These are phyloP conservation scores for Russula sp. DNA, from an alignment of 768 basidiomycete species.

Conservation along the genomic window DNA sequence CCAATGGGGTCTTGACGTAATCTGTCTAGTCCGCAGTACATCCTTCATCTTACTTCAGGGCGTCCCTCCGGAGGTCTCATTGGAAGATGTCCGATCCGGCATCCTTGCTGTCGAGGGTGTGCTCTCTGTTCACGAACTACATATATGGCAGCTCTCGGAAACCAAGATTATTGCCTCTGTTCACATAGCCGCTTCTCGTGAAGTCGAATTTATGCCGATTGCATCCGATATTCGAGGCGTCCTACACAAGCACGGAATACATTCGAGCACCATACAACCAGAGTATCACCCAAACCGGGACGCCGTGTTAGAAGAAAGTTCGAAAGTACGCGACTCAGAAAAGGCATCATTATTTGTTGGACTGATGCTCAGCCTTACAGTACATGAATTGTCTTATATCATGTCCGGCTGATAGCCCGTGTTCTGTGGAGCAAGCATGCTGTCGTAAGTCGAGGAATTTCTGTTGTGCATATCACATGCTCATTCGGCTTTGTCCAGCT, in stretches of 20 bases:
- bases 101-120: conserved; percentile 85
- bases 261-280: conserved; percentile 92
- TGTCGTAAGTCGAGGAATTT: conserved; percentile 57
- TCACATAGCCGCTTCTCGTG: conserved; percentile 81
- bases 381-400: conserved; percentile 66
- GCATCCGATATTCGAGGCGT: conserved; percentile 79
- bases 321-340: conserved; percentile 42
- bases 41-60: conserved; percentile 95
- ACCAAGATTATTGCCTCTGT: conserved; percentile 93
- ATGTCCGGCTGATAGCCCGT: conserved; percentile 67
- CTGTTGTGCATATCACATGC: background rate
- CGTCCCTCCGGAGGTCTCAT: conserved; percentile 83
- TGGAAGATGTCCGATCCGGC: conserved; percentile 82
- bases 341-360: background rate
- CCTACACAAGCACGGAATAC: conserved; percentile 89
- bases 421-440: conserved; percentile 73
- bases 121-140: conserved; percentile 85
- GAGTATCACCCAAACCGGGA: conserved; percentile 57
- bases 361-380: conserved; percentile 42
- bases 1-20: conserved; percentile 22
- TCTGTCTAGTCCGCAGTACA: conserved; percentile 68
- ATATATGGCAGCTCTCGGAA: conserved; percentile 97
- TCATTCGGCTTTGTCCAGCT: conserved; percentile 17
- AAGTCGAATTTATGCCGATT: conserved; percentile 88
- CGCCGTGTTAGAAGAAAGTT: conserved; percentile 45